Conservation (phyloP, 208 protist genomes). For the Plasmodiophora brassicae region DNA sequence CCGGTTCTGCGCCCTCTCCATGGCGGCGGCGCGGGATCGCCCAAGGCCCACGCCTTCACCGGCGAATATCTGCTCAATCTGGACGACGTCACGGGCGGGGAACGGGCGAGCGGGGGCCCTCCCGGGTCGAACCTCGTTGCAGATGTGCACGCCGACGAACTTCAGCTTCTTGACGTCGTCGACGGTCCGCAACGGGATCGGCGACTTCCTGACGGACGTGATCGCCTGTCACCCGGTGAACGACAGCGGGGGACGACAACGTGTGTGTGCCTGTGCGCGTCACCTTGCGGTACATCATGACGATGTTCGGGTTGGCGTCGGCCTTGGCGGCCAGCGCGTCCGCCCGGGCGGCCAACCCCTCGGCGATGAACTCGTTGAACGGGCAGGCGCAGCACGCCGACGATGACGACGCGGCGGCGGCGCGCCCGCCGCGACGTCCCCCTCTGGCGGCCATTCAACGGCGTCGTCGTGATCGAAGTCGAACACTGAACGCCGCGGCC, state of each 20-base stretch:
- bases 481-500: no score
- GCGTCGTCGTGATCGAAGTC: no score
- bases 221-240: neutral
- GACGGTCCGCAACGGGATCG: neutral
- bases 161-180: neutral
- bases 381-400: no score
- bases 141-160: neutral
- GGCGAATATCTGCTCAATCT: no score
- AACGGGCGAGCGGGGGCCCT: no score
- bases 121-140: neutral
- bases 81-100: no score
- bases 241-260: neutral
- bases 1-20: no score
- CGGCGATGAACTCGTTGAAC: slow-evolving; percentile 23
- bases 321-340: neutral
- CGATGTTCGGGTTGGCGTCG: neutral
- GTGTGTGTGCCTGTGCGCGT: neutral
- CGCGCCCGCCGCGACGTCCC: no score
- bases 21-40: no score
- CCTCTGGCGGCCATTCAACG: no score
- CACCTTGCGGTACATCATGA: neutral
- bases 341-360: neutral
- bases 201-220: neutral
- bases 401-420: no score
- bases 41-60: no score